Percentiles rank a stretch among this genome's conserved stretches.
These are phyloP conservation scores for Ogataea siamensis DNA, from an alignment of 805 yeast genomes.

Conservation along the genomic window DNA sequence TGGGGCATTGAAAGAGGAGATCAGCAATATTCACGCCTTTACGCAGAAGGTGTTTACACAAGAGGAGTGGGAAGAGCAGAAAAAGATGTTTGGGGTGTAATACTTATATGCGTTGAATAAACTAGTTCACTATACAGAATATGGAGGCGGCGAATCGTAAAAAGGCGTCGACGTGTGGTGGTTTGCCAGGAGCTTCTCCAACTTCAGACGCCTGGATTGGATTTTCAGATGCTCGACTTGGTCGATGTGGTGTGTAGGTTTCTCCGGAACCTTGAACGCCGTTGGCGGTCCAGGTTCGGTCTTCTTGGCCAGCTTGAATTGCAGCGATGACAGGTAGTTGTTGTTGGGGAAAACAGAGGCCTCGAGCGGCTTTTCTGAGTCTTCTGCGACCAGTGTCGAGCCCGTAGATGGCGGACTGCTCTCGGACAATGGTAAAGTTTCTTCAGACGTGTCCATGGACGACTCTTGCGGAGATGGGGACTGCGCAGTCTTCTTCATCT, in stretches of 20 bases:
- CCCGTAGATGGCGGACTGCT: slow-evolving; percentile 7
- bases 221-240: slow-evolving; percentile 26
- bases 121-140: slow-evolving; percentile 18
- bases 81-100: slow-evolving; percentile 26
- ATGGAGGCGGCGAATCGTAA: slow-evolving; percentile 27
- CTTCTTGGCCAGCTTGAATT: slow-evolving; percentile 16
- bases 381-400: slow-evolving; percentile 8
- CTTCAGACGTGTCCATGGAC: background rate
- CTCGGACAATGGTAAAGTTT: background rate
- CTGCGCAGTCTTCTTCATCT: slow-evolving; percentile 19
- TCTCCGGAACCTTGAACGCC: slow-evolving; percentile 5
- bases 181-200: slow-evolving; percentile 27
- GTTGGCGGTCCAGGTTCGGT: slow-evolving; percentile 10
- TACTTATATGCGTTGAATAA: slow-evolving; percentile 6
- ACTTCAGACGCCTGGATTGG: slow-evolving; percentile 26
- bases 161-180: slow-evolving; percentile 10
- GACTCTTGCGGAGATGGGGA: slow-evolving; percentile 16
- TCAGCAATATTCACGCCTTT: slow-evolving; percentile 87
- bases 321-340: slow-evolving; percentile 12
- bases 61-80: slow-evolving; percentile 72
- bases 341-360: slow-evolving; percentile 4
- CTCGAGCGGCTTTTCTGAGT: background rate
- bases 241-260: slow-evolving; percentile 23
- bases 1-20: slow-evolving; percentile 74
- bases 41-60: slow-evolving; percentile 88